phyloP scores from a whole-genome alignment of 208 protist species.

The Acanthamoeba rhysodes region DNA sequence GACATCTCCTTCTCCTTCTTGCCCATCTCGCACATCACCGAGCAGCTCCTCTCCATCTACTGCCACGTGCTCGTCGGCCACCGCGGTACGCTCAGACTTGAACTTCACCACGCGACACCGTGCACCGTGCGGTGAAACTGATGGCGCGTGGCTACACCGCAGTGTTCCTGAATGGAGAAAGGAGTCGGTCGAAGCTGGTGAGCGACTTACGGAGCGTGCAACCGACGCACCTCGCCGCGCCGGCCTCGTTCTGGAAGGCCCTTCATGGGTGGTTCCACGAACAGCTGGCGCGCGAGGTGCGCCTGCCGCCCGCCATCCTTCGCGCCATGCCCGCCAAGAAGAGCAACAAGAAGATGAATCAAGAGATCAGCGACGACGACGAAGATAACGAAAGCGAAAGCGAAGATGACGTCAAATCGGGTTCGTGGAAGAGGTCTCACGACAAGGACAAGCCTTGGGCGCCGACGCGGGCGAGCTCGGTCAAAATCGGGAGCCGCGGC shows the following conservation, averaged over 20 bases:
- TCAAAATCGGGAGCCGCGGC: background rate
- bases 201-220: constrained; percentile 2
- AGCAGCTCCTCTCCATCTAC: constrained; percentile 31
- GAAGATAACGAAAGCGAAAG: background rate
- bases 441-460: background rate
- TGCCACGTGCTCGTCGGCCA: background rate
- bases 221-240: background rate
- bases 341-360: background rate
- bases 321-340: background rate
- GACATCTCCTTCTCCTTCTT: background rate
- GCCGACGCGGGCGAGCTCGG: background rate
- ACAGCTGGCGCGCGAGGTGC: constrained; percentile 5
- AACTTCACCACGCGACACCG: too few species aligned
- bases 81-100: background rate
- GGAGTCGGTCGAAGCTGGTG: background rate
- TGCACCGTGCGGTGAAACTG: too few species aligned
- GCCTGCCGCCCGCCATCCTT: background rate
- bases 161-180: background rate
- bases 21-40: constrained; percentile 1
- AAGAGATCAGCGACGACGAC: background rate
- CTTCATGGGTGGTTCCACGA: background rate
- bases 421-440: background rate
- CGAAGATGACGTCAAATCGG: background rate
- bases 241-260: constrained; percentile 34
- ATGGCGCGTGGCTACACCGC: too few species aligned